These are phyloP conservation scores for Penicillium diatomitis DNA, from an alignment of 495 filamentous ascomycete genomes.

Conservation along the genomic window DNA sequence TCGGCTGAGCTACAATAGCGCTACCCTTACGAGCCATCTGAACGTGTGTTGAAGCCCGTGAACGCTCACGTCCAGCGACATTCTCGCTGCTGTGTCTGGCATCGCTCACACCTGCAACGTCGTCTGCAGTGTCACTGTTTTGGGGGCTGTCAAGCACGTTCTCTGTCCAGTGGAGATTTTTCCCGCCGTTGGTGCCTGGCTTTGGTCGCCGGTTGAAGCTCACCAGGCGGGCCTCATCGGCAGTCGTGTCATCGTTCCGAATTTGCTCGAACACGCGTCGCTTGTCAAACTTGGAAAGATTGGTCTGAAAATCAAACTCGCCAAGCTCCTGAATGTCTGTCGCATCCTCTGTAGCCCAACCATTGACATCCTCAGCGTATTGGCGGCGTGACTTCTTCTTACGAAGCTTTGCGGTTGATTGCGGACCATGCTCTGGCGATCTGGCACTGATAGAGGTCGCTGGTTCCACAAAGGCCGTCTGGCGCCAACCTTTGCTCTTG, in stretches of 20 bases:
- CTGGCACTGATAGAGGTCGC: conserved; percentile 10
- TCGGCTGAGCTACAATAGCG: conserved; percentile 31
- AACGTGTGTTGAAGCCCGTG: conserved; percentile 36
- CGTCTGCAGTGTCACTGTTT: conserved; percentile 63
- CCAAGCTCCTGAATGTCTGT: conserved; percentile 93
- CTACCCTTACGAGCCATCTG: conserved; percentile 58
- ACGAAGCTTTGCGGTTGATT: conserved; percentile 31
- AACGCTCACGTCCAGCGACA: conserved; percentile 44
- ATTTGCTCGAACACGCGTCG: conserved; percentile 79
- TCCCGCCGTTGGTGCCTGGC: conserved; percentile 71
- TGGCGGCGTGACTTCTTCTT: conserved; percentile 47
- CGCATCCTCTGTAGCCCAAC: conserved; percentile 94
- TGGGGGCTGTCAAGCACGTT: conserved; percentile 70
- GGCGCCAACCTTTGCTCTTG: conserved; percentile 66
- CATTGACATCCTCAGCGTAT: conserved; percentile 58
- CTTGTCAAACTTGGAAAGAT: conserved; percentile 91
- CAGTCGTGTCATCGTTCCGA: conserved; percentile 73
- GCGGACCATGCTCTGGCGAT: conserved; percentile 14
- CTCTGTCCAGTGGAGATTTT: conserved; percentile 85
- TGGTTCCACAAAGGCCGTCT: conserved; percentile 69
- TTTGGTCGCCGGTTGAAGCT: conserved; percentile 75
- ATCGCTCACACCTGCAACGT: conserved; percentile 46
- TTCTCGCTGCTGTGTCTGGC: conserved; percentile 47
- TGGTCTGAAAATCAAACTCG: conserved; percentile 86
- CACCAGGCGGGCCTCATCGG: conserved; percentile 81